phyloP scores from a whole-genome alignment of 2,329 filamentous ascomycete species.

The Colletotrichum sp. region DNA sequence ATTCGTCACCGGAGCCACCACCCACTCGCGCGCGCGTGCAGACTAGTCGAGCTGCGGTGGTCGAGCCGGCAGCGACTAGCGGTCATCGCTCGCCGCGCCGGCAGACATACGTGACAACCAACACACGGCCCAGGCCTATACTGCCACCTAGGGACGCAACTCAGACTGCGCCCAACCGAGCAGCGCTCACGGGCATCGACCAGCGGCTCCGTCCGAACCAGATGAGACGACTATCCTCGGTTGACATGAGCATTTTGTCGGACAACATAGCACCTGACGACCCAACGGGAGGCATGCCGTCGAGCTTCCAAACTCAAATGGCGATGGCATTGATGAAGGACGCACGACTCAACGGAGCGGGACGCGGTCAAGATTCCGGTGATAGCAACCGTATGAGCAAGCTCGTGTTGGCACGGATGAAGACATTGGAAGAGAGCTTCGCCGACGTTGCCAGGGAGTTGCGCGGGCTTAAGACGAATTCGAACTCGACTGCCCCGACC shows the following conservation, averaged over 20 bases:
- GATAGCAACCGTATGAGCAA: conserved; percentile 75
- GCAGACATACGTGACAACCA: conserved; percentile 42
- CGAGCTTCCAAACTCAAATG: conserved; percentile 84
- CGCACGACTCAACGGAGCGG: conserved; percentile 53
- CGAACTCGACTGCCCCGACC: conserved; percentile 48
- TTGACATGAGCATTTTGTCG: conserved; percentile 76
- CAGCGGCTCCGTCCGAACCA: conserved; percentile 44
- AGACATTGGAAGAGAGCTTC: conserved; percentile 90
- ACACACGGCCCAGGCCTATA: conserved; percentile 63
- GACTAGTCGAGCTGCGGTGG: conserved; percentile 24
- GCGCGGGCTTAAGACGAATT: conserved; percentile 61
- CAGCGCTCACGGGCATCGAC: conserved; percentile 58
- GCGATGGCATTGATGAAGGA: conserved; percentile 70
- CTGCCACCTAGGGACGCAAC: conserved; percentile 56
- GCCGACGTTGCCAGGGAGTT: conserved; percentile 85
- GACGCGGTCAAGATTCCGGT: conserved; percentile 37
- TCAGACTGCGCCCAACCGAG: conserved; percentile 61
- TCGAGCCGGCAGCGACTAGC: conserved; percentile 40
- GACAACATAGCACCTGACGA: conserved; percentile 70
- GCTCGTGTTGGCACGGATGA: conserved; percentile 88
- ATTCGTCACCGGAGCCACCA: conserved; percentile 38
- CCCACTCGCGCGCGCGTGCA: conserved; percentile 33
- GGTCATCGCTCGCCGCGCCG: conserved; percentile 55
- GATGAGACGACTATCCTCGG: conserved; percentile 60
- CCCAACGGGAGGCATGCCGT: conserved; percentile 68